phyloP scores from a whole-genome alignment of 2,329 filamentous ascomycete genomes.

The Bipolaris oryzae region DNA sequence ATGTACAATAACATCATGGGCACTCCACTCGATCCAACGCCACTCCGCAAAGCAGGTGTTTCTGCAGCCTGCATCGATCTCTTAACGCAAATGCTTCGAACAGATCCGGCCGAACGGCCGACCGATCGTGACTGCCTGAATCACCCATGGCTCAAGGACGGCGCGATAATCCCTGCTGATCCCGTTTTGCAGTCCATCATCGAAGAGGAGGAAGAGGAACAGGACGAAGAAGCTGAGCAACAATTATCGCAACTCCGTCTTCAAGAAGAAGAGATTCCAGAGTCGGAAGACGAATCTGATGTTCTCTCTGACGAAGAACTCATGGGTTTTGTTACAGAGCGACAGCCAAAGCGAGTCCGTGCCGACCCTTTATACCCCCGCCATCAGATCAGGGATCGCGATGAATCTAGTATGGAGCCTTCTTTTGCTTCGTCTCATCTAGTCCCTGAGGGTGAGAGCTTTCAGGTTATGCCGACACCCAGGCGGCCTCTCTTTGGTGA shows the following conservation, averaged over 20 bases:
- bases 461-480: conserved; percentile 32
- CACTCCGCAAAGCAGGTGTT: conserved; percentile 64
- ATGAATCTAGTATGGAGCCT: conserved; percentile 48
- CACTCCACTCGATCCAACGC: conserved; percentile 67
- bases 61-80: conserved; percentile 75
- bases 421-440: conserved; percentile 45
- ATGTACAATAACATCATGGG: conserved; percentile 89
- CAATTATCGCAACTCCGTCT: conserved; percentile 61
- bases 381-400: conserved; percentile 47
- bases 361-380: conserved; percentile 47
- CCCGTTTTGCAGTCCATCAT: conserved; percentile 49
- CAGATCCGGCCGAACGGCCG: conserved; percentile 77
- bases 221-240: conserved; percentile 59
- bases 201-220: conserved; percentile 70
- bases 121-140: conserved; percentile 71
- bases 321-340: conserved; percentile 38
- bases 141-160: conserved; percentile 75
- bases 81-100: conserved; percentile 77
- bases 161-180: conserved; percentile 48
- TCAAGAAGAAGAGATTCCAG: conserved; percentile 44
- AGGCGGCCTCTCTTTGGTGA: conserved; percentile 62
- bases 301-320: conserved; percentile 42
- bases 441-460: conserved; percentile 38
- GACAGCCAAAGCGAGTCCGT: conserved; percentile 55
- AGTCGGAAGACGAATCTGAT: conserved; percentile 37